Conservation (phyloP, 2,329 filamentous ascomycete genomes). For the Ophiostoma sp. region DNA sequence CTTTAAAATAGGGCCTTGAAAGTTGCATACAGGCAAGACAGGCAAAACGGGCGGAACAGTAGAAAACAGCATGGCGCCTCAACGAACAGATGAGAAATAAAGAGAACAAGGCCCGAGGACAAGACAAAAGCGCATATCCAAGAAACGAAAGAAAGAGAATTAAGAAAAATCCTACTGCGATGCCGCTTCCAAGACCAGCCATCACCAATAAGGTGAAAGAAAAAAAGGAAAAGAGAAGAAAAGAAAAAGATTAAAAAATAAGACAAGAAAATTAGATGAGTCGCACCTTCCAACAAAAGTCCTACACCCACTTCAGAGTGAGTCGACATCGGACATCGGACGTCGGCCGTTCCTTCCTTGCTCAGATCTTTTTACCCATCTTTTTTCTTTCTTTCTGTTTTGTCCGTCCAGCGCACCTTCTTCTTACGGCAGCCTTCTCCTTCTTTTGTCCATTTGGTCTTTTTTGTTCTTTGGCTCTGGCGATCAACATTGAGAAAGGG, state of each 20-base stretch:
- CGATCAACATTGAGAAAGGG: neutral
- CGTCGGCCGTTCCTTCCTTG: neutral
- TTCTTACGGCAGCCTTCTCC: neutral
- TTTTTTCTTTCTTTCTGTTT: neutral
- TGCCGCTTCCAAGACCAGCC: constrained; percentile 10
- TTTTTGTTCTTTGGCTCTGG: neutral
- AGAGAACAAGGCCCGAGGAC: neutral
- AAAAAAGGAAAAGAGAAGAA: neutral
- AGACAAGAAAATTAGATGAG: no score
- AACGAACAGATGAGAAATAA: neutral
- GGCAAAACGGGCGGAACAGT: neutral
- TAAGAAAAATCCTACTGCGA: constrained; percentile 10
- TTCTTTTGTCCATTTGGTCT: neutral
- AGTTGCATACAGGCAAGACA: constrained; percentile 1
- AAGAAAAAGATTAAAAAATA: neutral
- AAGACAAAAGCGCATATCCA: neutral
- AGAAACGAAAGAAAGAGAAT: neutral
- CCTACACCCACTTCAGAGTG: neutral
- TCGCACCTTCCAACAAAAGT: neutral
- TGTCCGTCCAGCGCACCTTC: neutral
- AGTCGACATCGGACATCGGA: constrained; percentile 10
- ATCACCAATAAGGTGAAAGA: neutral
- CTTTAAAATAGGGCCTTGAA: neutral
- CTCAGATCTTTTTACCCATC: no score
- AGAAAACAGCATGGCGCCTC: neutral